Evolutionary conservation across 2,329 filamentous ascomycete genomes (phyloP), one percentile per base, ranked within the genome.

Genomic region (Aspergillus pseudoglaucus): DNA sequence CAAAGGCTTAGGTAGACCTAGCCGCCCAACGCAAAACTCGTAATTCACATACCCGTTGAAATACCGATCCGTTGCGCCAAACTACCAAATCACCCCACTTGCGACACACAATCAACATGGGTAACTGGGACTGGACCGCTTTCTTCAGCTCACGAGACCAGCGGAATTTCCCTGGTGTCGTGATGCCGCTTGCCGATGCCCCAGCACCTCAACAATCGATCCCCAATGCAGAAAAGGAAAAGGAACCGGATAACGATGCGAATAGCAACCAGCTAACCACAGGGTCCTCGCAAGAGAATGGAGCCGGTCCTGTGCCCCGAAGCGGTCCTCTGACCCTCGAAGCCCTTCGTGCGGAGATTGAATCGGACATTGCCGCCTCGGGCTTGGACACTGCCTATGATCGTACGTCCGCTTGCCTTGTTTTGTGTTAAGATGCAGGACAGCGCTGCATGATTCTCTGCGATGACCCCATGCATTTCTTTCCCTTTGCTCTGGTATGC

Each of bases 331-430:
- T 86, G 59, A 88, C 83, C 37, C 73, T 91, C 47, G 85, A 88
- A 55, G 78, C 78, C 4, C 69, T 91, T 51, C 78, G 84, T 55
- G 80, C 78, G 49, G 85, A 88, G 59, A 80, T 88, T 46, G 77
- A 80, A 52, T 76, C 77, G 4, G 81, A 83, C 48, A 59, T 79
- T 47, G 76, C 78, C 10, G 70, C 76, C 23, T 72, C 71, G 6
- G 77, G 75, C n/a, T 74, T 77, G 56, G 81, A 85, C 71, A 82
- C 82, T 2, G 77, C 81, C 44, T 91, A 91, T 71, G 88, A 91
- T 68, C 79, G 87, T 89, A 75, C 71, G 85, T 75, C 35, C 14
- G 9, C 85, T 75, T 38, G 18, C 14, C 10, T 17, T n/a, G 44
- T 32, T 27, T 27, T 44, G n/a, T 12, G 12, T 12, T 22, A n/a